Evolutionary conservation across 2,329 filamentous ascomycete genomes (phyloP).

Genomic region (Claviceps purpurea): DNA sequence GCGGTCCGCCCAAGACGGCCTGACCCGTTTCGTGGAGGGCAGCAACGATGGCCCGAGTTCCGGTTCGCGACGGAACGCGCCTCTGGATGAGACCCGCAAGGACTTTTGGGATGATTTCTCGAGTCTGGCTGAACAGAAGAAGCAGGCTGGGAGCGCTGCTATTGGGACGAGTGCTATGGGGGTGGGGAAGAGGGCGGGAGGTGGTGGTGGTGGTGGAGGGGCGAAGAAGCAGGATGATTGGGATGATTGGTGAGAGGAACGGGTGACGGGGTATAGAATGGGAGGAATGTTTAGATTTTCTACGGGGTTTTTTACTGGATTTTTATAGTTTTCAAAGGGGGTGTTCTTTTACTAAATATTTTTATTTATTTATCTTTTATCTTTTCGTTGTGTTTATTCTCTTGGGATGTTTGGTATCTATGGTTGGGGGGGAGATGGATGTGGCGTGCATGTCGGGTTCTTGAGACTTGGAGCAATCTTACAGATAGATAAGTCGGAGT

Average conservation of each 20-base stretch:
- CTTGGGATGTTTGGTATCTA: too few species aligned
- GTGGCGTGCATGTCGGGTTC: too few species aligned
- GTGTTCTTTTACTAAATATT: background rate
- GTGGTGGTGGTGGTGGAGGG: conserved; percentile 12
- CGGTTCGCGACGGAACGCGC: conserved; percentile 20
- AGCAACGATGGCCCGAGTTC: conserved; percentile 21
- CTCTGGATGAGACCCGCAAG: conserved; percentile 52
- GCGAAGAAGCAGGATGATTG: conserved; percentile 40
- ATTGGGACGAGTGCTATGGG: conserved; percentile 49
- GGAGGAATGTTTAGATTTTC: too few species aligned
- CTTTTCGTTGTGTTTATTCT: background rate
- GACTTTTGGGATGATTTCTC: conserved; percentile 93
- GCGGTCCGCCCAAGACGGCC: conserved; percentile 61
- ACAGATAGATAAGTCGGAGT: too few species aligned
- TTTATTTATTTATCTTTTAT: background rate
- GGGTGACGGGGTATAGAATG: too few species aligned
- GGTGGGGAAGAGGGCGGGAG: conserved; percentile 29
- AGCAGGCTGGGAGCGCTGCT: conserved; percentile 28
- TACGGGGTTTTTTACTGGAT: too few species aligned
- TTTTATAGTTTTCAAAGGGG: too few species aligned
- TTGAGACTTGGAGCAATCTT: too few species aligned
- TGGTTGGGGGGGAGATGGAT: too few species aligned
- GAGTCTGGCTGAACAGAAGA: conserved; percentile 45
- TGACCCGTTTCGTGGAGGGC: conserved; percentile 82
- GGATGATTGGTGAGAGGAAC: conserved; percentile 43